Evolutionary conservation across 352 stramenopile species (phyloP), one percentile per base, ranked within the genome.

Genomic region (Globisporangium iwayamae): DNA sequence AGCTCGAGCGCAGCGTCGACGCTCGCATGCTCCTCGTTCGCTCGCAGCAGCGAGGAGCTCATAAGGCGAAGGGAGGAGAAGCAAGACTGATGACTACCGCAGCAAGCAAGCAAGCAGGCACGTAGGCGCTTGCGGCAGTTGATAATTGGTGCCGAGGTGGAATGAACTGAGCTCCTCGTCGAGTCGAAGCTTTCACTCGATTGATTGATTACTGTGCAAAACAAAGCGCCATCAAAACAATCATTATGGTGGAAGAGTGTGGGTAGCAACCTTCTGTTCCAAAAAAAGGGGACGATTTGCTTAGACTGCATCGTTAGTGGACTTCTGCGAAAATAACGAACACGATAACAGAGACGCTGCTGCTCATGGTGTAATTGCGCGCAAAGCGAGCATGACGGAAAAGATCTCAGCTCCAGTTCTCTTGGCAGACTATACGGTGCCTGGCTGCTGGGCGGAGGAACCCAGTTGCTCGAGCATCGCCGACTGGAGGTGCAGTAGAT

Each of bases 1-100:
- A 73, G 70, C 50, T 46, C 63, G 25, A 73, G 45, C 22, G 66
- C 56, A 25, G 64, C 67, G 16, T 70, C 58, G 20, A 73, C 45
- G n/a, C 53, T 66, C 28, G 67, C 63, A 20, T 48, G 39, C 18
- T 70, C 63, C n/a, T 73, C 58, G 2, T 73, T 63, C 25, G 60
- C 13, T 22, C 11, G 20, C 10, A 53, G 20, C 20, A 61, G 43
- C 6, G 57, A 36, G 5, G 39, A 51, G 46, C 39, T 53, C 66
- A 69, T 72, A 9, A 25, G 22, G 22, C 22, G 22, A 25, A 25
- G 20, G 22, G n/a, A n/a, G 11, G 11, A 7, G n/a, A 39, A 56
- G 51, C 39, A 18, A 25, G 16, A 38, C 0, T 38, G 32, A 38
- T 9, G 32, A 38, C 8, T 38, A 9, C 5, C 8, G 32, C 32